Percentiles rank a stretch among this genome's conserved stretches.
Evolutionary conservation across 1,284 basidiomycete species (phyloP).

Genomic region (Cutaneotrichosporon cavernicola): DNA sequence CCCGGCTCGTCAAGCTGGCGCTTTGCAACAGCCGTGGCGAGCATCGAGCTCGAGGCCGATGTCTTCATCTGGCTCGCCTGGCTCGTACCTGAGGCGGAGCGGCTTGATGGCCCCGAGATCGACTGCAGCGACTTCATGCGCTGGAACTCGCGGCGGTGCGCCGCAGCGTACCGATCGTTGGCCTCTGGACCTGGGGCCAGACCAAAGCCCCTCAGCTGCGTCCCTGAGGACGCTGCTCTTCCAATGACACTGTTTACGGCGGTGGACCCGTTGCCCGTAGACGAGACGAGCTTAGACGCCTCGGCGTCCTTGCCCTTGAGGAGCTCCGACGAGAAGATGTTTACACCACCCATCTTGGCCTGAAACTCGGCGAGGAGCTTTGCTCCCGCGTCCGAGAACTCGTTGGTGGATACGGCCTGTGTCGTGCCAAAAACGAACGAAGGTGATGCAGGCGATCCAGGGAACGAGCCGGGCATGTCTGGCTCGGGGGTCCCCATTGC

Average conservation of each 20-base stretch:
- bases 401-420: constrained; percentile 28
- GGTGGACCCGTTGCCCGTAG: constrained; percentile 28
- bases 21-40: constrained; percentile 9
- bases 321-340: constrained; percentile 37
- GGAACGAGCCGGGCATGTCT: constrained; percentile 19
- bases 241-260: constrained; percentile 38
- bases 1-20: constrained; percentile 15
- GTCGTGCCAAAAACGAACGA: constrained; percentile 35
- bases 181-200: constrained; percentile 8
- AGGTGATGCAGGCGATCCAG: constrained; percentile 9
- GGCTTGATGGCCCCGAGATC: neutral
- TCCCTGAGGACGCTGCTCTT: constrained; percentile 18
- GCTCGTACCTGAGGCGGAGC: constrained; percentile 8
- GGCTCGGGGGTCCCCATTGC: constrained; percentile 10
- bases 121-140: constrained; percentile 31
- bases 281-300: constrained; percentile 39
- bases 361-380: constrained; percentile 46
- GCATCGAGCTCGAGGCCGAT: neutral
- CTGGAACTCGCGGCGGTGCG: constrained; percentile 46
- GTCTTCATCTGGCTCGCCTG: constrained; percentile 1
- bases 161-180: constrained; percentile 41
- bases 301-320: constrained; percentile 47
- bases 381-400: constrained; percentile 42
- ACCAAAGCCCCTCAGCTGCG: constrained; percentile 1
- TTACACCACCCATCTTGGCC: constrained; percentile 35